These are phyloP conservation scores for Silene vulgaris DNA, from an alignment of 179 eudicot species.

Conservation along the genomic window DNA sequence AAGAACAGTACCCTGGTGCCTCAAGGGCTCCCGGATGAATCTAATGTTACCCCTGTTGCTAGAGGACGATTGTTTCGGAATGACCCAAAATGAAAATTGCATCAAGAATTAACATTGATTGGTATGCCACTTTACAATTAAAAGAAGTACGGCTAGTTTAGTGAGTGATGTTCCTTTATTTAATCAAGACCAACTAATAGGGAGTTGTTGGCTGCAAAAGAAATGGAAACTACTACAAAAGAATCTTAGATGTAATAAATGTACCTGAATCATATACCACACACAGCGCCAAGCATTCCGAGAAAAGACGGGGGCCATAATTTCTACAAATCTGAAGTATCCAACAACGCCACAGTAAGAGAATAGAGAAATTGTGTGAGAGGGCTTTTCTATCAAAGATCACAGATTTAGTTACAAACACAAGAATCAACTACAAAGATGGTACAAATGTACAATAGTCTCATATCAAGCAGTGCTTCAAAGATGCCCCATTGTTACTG, in stretches of 20 bases:
- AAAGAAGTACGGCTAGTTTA: neutral
- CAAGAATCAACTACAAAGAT: neutral
- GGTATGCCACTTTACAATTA: neutral
- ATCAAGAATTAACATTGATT: neutral
- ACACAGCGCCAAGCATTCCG: constrained; percentile 94
- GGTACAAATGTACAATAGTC: neutral
- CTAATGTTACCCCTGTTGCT: neutral
- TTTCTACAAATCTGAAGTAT: constrained; percentile 78
- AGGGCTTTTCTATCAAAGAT: neutral
- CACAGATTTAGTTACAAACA: neutral
- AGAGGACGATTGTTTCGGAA: neutral
- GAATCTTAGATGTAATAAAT: neutral
- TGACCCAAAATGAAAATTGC: neutral
- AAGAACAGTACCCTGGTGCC: neutral
- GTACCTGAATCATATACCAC: constrained; percentile 99
- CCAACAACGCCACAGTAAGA: neutral
- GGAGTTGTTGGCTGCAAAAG: neutral
- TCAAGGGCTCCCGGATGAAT: neutral
- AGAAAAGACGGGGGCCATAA: constrained; percentile 98
- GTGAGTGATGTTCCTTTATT: neutral
- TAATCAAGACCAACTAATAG: neutral
- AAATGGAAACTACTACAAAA: neutral
- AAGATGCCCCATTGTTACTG: neutral
- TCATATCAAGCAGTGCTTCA: neutral
- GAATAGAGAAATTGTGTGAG: neutral